Conservation (phyloP, 768 basidiomycete species). For the Russula brevipes region DNA sequence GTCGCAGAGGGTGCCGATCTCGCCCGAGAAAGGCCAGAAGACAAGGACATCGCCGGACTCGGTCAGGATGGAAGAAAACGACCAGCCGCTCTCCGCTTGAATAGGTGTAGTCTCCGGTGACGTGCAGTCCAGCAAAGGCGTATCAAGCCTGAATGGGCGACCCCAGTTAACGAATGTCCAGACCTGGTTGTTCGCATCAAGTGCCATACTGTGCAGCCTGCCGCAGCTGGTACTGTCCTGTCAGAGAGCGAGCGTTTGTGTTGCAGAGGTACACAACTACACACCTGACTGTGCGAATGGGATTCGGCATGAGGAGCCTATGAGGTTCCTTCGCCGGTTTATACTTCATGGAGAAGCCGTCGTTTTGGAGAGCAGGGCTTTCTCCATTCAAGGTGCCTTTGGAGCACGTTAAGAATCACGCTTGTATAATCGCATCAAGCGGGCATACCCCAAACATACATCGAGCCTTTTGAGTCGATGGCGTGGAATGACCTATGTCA, state of each 20-base stretch:
- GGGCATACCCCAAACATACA: slow-evolving; percentile 76
- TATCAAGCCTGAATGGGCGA: slow-evolving; percentile 58
- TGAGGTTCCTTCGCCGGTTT: slow-evolving; percentile 51
- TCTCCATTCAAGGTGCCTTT: slow-evolving; percentile 59
- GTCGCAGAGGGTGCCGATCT: slow-evolving; percentile 36
- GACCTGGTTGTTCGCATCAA: slow-evolving; percentile 54
- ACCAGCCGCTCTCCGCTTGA: slow-evolving; percentile 80
- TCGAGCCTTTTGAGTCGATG: slow-evolving; percentile 63
- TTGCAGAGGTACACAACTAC: slow-evolving; percentile 1
- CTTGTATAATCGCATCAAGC: background rate
- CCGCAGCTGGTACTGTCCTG: slow-evolving; percentile 54
- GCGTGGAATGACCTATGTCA: slow-evolving; percentile 76
- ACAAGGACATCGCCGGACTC: slow-evolving; percentile 65
- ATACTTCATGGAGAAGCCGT: slow-evolving; percentile 53
- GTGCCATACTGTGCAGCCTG: slow-evolving; percentile 60
- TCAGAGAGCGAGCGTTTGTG: background rate
- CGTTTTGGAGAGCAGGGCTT: slow-evolving; percentile 36
- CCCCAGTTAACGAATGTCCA: slow-evolving; percentile 82
- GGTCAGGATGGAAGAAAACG: slow-evolving; percentile 68
- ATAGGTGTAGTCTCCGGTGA: slow-evolving; percentile 45
- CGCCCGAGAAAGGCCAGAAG: slow-evolving; percentile 62
- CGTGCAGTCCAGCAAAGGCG: slow-evolving; percentile 37
- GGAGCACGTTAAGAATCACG: background rate
- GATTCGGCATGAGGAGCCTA: slow-evolving; percentile 52
- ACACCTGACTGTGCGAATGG: slow-evolving; percentile 64